Conservation (phyloP, 169 alveolate genomes). For the Hepatocystis sp. region DNA sequence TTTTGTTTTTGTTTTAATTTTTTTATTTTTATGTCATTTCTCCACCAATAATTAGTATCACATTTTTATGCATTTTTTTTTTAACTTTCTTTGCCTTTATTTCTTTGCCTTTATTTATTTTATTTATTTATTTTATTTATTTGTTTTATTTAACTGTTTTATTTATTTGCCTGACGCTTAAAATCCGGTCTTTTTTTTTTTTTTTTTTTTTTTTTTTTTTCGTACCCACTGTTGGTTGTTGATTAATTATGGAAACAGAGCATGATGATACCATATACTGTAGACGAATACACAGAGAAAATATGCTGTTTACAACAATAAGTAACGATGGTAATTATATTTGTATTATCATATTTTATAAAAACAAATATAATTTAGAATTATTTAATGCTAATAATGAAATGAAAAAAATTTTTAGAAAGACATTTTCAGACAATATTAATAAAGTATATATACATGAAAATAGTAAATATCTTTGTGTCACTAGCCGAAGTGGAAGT, state of each 20-base stretch:
- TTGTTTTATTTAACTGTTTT: too few relatives aligned
- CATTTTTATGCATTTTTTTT: too few relatives aligned
- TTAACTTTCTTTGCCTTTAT: too few relatives aligned
- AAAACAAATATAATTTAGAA: slow-evolving; percentile 43
- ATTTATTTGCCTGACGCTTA: too few relatives aligned
- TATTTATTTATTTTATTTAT: too few relatives aligned
- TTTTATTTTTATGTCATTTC: too few relatives aligned
- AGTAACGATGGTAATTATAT: slow-evolving; percentile 52
- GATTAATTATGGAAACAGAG: slow-evolving; percentile 23
- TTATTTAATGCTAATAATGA: slow-evolving; percentile 33
- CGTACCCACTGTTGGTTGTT: too few relatives aligned
- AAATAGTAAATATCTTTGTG: slow-evolving; percentile 44
- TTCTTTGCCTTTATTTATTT: too few relatives aligned
- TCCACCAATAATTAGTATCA: too few relatives aligned
- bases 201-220: too few relatives aligned
- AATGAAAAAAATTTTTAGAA: slow-evolving; percentile 62
- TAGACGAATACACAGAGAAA: slow-evolving; percentile 47
- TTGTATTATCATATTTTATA: slow-evolving; percentile 54
- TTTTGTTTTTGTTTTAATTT: too few relatives aligned
- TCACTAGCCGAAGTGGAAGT: slow-evolving; percentile 55
- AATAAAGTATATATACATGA: slow-evolving; percentile 61
- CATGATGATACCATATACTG: slow-evolving; percentile 32
- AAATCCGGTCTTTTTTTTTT: too few relatives aligned
- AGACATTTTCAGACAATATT: slow-evolving; percentile 29
- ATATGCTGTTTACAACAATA: slow-evolving; percentile 62